These are phyloP conservation scores for Sarcodon aspratus DNA, from an alignment of 768 basidiomycete genomes.

Conservation along the genomic window DNA sequence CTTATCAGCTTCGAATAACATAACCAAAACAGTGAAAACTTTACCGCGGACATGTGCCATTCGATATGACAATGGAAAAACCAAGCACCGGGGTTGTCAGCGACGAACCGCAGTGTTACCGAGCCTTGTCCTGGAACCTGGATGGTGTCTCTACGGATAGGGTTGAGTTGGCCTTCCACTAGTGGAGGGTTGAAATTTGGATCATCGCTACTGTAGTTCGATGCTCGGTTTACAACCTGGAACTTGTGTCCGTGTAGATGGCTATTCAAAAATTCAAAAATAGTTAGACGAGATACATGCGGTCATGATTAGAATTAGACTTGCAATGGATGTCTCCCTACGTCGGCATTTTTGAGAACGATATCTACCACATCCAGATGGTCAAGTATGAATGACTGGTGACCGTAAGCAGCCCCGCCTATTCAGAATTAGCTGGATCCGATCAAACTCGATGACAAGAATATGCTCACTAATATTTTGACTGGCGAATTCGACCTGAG, in stretches of 20 bases:
- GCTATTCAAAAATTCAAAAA: constrained; percentile 26
- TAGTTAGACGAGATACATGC: neutral
- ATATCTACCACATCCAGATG: constrained; percentile 71
- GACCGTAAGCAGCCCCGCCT: constrained; percentile 63
- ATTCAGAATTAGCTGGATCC: constrained; percentile 15
- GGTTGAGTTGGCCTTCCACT: constrained; percentile 71
- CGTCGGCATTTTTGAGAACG: constrained; percentile 60
- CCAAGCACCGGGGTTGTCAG: constrained; percentile 93
- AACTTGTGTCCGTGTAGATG: constrained; percentile 87
- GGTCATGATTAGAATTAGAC: constrained; percentile 13
- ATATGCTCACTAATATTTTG: neutral
- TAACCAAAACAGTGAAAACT: constrained; percentile 9
- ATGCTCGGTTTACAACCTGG: constrained; percentile 65
- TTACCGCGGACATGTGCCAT: constrained; percentile 58
- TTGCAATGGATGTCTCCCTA: constrained; percentile 78
- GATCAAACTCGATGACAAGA: neutral
- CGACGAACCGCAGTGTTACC: constrained; percentile 66
- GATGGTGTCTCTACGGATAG: constrained; percentile 86
- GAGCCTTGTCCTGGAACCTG: constrained; percentile 58
- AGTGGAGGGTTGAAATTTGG: constrained; percentile 71
- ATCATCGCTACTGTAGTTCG: constrained; percentile 65
- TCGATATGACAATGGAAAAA: constrained; percentile 80
- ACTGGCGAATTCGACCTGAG: neutral
- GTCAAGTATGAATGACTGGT: constrained; percentile 62
- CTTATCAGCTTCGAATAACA: too few species aligned